These are phyloP conservation scores for Sclerotiophoma versabilis DNA, from an alignment of 2,329 filamentous ascomycete species.

Conservation along the genomic window DNA sequence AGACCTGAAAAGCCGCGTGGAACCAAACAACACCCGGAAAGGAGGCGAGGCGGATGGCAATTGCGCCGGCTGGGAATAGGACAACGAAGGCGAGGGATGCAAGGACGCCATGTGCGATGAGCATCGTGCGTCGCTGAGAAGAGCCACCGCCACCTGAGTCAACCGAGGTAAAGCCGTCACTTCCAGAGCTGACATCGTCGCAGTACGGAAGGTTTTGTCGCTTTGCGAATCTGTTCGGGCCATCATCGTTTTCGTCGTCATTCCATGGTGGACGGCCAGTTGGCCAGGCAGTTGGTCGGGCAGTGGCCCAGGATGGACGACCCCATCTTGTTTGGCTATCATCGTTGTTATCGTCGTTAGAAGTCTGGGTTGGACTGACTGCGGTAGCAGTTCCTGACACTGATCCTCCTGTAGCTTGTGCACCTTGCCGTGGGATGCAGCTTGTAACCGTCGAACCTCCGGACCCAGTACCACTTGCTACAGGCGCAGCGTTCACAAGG, in stretches of 20 bases:
- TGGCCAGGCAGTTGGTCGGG: constrained; percentile 28
- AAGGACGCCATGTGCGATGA: constrained; percentile 54
- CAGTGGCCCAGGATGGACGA: constrained; percentile 16
- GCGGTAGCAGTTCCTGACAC: constrained; percentile 12
- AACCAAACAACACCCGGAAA: constrained; percentile 55
- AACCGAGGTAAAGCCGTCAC: constrained; percentile 26
- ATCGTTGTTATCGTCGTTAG: constrained; percentile 7
- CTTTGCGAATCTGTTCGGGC: constrained; percentile 14
- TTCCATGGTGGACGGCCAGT: constrained; percentile 9
- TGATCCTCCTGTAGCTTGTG: constrained; percentile 19
- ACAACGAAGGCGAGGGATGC: constrained; percentile 55
- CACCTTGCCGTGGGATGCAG: constrained; percentile 40
- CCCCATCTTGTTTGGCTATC: constrained; percentile 6
- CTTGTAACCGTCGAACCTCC: constrained; percentile 26
- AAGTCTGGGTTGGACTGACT: constrained; percentile 5
- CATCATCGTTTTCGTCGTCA: constrained; percentile 6
- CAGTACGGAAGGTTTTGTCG: constrained; percentile 39
- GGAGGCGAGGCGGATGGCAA: constrained; percentile 52
- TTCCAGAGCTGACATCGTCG: constrained; percentile 29
- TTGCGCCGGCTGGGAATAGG: constrained; percentile 55
- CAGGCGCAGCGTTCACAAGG: constrained; percentile 41
- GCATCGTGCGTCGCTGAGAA: constrained; percentile 37
- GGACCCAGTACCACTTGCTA: constrained; percentile 25
- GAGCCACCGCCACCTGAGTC: constrained; percentile 4
- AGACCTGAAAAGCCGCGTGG: constrained; percentile 56